A percentile compares a stretch with the other conserved stretches of the same genome.
These are phyloP conservation scores for Botrytis pseudocinerea DNA, from an alignment of 2,329 filamentous ascomycete genomes.

Conservation along the genomic window DNA sequence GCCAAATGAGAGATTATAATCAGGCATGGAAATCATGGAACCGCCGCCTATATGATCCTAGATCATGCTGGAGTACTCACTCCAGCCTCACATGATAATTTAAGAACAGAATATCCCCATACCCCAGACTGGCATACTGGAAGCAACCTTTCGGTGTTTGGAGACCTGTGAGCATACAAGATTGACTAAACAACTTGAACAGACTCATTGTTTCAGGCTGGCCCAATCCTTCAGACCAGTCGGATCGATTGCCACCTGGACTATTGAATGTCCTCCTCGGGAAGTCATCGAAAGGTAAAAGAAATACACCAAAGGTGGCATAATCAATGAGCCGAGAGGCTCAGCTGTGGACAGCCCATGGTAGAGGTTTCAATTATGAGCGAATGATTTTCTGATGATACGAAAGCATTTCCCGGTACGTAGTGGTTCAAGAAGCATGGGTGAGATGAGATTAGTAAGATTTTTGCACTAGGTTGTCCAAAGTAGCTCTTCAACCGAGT, in stretches of 20 bases:
- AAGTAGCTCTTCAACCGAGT: not conserved
- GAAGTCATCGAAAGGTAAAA: not conserved
- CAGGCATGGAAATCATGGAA: not conserved
- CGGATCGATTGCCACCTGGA: not conserved
- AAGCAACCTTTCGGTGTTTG: not conserved
- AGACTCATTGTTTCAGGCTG: not conserved
- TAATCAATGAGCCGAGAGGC: not conserved
- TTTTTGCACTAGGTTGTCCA: not conserved
- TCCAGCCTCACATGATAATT: not conserved
- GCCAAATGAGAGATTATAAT: too few species aligned
- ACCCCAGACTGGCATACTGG: not conserved
- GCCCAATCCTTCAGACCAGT: not conserved
- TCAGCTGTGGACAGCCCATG: too few species aligned
- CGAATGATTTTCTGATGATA: not conserved
- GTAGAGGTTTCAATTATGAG: not conserved
- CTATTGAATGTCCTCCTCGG: not conserved
- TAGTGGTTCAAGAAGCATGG: not conserved
- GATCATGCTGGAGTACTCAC: slow-evolving; percentile 2
- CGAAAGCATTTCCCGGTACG: not conserved
- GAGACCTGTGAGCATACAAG: not conserved
- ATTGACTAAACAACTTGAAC: not conserved
- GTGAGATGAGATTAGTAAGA: not conserved
- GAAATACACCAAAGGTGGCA: not conserved
- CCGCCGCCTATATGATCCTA: not conserved
- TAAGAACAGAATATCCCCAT: not conserved